Evolutionary conservation across 345 rosid species (phyloP).

Genomic region (Acer saccharum): DNA sequence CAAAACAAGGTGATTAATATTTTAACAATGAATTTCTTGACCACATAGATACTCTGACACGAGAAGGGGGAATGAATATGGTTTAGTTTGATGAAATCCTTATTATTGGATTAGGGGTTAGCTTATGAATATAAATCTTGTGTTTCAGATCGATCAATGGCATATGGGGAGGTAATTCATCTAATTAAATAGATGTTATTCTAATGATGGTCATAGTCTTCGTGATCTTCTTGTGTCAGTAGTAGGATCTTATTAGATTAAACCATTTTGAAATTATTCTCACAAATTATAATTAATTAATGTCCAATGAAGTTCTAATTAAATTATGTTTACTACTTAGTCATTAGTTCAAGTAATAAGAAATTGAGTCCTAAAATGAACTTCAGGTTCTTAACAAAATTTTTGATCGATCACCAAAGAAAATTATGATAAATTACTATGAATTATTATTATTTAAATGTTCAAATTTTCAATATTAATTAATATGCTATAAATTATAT

Average conservation of each 20-base stretch:
- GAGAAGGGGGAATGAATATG: conserved; percentile 10
- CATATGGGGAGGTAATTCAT: neutral
- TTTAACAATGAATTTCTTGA: neutral
- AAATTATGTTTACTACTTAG: neutral
- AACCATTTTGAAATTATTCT: neutral
- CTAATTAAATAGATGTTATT: neutral
- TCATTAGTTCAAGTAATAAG: too few relatives aligned
- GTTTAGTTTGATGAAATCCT: neutral
- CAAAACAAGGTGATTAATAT: conserved; percentile 6
- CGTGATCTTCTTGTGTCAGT: conserved; percentile 5
- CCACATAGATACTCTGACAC: conserved; percentile 15
- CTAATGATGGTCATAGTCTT: conserved; percentile 12
- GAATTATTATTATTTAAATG: too few relatives aligned
- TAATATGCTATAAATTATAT: too few relatives aligned
- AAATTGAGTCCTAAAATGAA: neutral
- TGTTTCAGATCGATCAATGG: neutral
- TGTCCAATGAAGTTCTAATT: neutral
- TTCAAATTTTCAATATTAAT: too few relatives aligned
- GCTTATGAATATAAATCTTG: neutral
- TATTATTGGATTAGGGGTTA: conserved; percentile 4
- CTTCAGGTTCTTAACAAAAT: too few relatives aligned
- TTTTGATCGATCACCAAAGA: too few relatives aligned
- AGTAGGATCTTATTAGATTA: neutral
- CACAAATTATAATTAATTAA: too few relatives aligned
- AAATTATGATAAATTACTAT: too few relatives aligned